Evolutionary conservation across 495 filamentous ascomycete genomes (phyloP).

Genomic region (Aspergillus biplanus): DNA sequence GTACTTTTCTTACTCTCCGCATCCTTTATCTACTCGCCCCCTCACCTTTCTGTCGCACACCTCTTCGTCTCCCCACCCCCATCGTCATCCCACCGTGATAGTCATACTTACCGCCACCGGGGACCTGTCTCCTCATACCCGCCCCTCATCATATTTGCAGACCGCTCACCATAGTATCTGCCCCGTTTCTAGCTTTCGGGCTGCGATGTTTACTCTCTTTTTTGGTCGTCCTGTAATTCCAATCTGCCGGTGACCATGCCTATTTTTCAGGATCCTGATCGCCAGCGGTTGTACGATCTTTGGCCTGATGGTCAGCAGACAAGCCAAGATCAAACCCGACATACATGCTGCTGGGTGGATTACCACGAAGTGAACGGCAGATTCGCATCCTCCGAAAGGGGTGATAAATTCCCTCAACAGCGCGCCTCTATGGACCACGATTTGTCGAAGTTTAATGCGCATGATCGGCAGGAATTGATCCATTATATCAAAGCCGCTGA

Average conservation of each 20-base stretch:
- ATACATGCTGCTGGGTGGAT: constrained; percentile 23
- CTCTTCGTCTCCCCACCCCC: background rate
- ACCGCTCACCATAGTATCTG: background rate
- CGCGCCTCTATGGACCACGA: constrained; percentile 13
- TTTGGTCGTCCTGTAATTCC: constrained; percentile 6
- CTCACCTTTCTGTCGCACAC: background rate
- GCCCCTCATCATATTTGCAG: constrained; percentile 20
- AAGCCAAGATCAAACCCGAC: constrained; percentile 24
- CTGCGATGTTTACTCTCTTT: constrained; percentile 24
- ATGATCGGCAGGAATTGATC: constrained; percentile 78
- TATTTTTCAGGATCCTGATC: constrained; percentile 45
- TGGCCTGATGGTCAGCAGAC: constrained; percentile 33
- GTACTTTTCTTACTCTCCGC: background rate
- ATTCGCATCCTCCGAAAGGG: constrained; percentile 11
- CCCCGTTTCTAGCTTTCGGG: constrained; percentile 11
- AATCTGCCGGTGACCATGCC: constrained; percentile 39
- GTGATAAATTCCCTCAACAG: constrained; percentile 11
- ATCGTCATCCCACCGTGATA: background rate
- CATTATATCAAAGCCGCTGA: constrained; percentile 80
- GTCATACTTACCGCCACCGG: constrained; percentile 7
- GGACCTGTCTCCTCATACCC: constrained; percentile 8
- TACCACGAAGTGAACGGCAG: constrained; percentile 17
- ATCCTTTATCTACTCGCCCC: background rate
- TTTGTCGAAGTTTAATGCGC: constrained; percentile 30
- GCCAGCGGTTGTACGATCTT: constrained; percentile 33